Evolutionary conservation across 2,329 filamentous ascomycete genomes (phyloP).

Genomic region (Setomelanomma holmii): DNA sequence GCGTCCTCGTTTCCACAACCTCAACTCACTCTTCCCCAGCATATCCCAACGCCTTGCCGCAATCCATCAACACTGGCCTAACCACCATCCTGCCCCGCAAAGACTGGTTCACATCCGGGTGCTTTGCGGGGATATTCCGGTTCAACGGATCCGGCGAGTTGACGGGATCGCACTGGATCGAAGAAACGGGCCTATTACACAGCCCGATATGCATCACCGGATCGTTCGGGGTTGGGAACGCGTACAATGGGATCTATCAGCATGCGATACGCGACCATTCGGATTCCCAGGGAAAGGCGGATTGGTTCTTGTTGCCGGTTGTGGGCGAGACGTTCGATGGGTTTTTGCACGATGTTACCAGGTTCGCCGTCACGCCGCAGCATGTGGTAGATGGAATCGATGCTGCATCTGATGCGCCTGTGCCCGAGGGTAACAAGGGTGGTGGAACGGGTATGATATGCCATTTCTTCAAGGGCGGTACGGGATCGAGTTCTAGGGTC

Average conservation of each 20-base stretch:
- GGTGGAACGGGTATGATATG: constrained; percentile 74
- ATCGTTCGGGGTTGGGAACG: constrained; percentile 64
- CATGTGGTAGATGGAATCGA: constrained; percentile 64
- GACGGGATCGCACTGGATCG: constrained; percentile 67
- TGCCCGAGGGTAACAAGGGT: constrained; percentile 68
- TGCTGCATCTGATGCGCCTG: constrained; percentile 57
- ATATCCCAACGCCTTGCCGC: constrained; percentile 34
- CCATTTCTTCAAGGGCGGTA: constrained; percentile 72
- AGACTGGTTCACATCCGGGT: constrained; percentile 51
- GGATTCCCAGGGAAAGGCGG: constrained; percentile 52
- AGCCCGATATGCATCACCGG: constrained; percentile 68
- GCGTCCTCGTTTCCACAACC: constrained; percentile 52
- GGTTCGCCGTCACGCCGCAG: constrained; percentile 62
- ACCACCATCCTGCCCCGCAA: constrained; percentile 54
- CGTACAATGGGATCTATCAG: constrained; percentile 66
- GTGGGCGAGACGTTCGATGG: constrained; percentile 71
- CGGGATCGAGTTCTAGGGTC: constrained; percentile 66
- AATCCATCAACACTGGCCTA: constrained; percentile 52
- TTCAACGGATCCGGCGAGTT: constrained; percentile 71
- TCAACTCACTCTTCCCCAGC: constrained; percentile 43
- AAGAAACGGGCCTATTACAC: constrained; percentile 66
- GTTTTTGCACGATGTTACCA: constrained; percentile 64
- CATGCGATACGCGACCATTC: constrained; percentile 59
- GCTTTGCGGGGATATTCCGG: constrained; percentile 58
- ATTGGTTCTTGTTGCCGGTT: constrained; percentile 64